Base-by-base conservation (phyloP, 2,329 filamentous ascomycete species). In the Colletotrichum tamarilloi region DNA sequence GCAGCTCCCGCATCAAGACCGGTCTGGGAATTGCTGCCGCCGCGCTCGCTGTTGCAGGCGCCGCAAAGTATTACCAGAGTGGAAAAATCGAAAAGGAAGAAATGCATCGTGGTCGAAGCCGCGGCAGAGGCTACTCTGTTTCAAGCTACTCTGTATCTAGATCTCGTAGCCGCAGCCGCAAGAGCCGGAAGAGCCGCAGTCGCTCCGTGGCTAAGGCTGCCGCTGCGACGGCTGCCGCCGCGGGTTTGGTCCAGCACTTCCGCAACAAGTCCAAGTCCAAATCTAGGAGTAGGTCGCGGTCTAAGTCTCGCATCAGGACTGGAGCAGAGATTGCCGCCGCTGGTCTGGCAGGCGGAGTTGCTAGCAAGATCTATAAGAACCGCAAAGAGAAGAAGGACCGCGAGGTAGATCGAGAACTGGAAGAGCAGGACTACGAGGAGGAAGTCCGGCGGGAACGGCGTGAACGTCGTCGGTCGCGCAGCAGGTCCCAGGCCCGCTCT, bases 11-110 rank as follows among this genome's bases (percentile, higher is more conserved):
- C 62, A 82, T 92, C 67, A 91, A 91, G 80, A 91, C 89, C 1
- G 90, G 90, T 26, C 83, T 92, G 26, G 91, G 90, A 38, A 85
- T 92, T 55, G 91, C 91, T 9, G 90, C 90, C 11, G 90, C 91
- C 26, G 90, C 90, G 19, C 84, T 92, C 28, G 91, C 90, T 8
- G 89, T 91, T 24, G 90, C 90, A 4, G 91, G 90, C n/a, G 90
- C 90, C 5, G 87, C 90, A 74, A 92, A 92, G 78, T 92, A 91
- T 77, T 88, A 89, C 78, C 87, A 91, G 75, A 86, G 87, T 76
- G 89, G 86, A 80, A 91, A 90, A 77, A 80, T 88, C 57, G 89
- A 92, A 57, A 90, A 88, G 77, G 90, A 91, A 75, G 90, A 92
- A 76, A 80, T 85, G 16, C 82, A 78, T 30, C 88, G 91, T 62